phyloP scores from a whole-genome alignment of 2,329 filamentous ascomycete species.

The Ascochyta viciae-villosae region DNA sequence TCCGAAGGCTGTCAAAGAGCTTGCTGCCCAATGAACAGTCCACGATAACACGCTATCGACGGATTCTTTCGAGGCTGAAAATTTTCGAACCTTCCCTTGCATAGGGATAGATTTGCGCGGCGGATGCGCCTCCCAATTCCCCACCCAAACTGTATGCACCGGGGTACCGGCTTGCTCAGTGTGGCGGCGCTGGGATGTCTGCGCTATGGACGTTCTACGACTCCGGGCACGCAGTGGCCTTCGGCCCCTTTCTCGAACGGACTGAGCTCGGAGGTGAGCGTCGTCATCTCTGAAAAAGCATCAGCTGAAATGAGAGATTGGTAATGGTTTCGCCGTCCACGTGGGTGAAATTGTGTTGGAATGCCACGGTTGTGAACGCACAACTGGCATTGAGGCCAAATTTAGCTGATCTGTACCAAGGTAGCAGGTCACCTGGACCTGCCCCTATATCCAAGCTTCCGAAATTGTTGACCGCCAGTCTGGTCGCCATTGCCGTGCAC shows the following conservation, averaged over 20 bases:
- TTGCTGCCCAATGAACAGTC: conserved; percentile 14
- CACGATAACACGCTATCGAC: conserved; percentile 16
- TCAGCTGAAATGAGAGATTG: conserved; percentile 12
- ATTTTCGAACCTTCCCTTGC: conserved; percentile 15
- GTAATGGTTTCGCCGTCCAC: conserved; percentile 10
- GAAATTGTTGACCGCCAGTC: conserved; percentile 21
- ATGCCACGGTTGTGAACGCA: conserved; percentile 15
- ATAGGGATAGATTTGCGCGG: conserved; percentile 10
- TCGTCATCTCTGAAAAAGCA: conserved; percentile 15
- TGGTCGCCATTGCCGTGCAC: conserved; percentile 21
- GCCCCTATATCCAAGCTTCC: conserved; percentile 19
- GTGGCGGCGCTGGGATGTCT: conserved; percentile 14
- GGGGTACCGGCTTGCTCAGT: conserved; percentile 15
- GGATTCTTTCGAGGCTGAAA: conserved; percentile 18
- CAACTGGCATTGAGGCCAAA: conserved; percentile 13
- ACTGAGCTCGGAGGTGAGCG: conserved; percentile 13
- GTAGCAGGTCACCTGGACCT: conserved; percentile 17
- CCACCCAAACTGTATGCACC: conserved; percentile 11
- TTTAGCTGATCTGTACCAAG: conserved; percentile 10
- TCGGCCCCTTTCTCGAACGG: conserved; percentile 17
- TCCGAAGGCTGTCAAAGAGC: conserved; percentile 7
- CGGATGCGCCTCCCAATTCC: conserved; percentile 12
- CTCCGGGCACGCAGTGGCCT: conserved; percentile 10
- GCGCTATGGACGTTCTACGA: conserved; percentile 15
- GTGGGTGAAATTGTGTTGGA: conserved; percentile 6